Percentiles rank a stretch among this genome's conserved stretches.
Conservation (phyloP, 495 filamentous ascomycete species). For the Penicillium cinerascens region DNA sequence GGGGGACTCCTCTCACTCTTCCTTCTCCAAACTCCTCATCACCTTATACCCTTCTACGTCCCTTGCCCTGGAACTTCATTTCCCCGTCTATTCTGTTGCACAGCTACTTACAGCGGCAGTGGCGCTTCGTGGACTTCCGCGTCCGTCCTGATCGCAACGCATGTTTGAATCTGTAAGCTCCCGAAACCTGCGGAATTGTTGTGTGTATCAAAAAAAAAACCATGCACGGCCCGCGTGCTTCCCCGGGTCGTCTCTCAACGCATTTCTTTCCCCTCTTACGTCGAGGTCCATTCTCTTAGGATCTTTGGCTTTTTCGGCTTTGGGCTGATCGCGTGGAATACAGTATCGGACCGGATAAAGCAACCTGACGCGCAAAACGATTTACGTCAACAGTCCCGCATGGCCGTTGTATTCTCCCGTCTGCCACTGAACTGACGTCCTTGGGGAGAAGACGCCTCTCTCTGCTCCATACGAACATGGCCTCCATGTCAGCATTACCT, state of each 20-base stretch:
- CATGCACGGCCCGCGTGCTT: background rate
- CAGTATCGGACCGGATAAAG: background rate
- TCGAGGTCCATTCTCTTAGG: background rate
- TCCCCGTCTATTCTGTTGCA: background rate
- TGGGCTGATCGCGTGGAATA: background rate
- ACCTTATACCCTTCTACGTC: background rate
- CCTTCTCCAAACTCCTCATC: background rate
- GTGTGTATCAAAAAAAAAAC: background rate
- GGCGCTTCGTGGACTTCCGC: constrained; percentile 3
- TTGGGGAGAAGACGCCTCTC: constrained; percentile 4
- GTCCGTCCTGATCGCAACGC: constrained; percentile 20
- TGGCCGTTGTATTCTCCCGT: constrained; percentile 9
- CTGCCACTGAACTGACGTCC: constrained; percentile 4
- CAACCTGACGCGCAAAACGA: background rate
- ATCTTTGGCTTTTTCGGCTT: background rate
- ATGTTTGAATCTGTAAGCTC: constrained; percentile 23
- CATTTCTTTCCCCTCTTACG: background rate
- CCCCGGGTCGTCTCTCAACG: too few species aligned
- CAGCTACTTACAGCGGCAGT: constrained; percentile 6
- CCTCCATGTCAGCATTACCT: constrained; percentile 58
- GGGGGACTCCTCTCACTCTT: constrained; percentile 1
- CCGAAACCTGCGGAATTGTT: constrained; percentile 5
- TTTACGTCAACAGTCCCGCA: background rate
- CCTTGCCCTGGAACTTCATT: too few species aligned
- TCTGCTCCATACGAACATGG: constrained; percentile 35